Evolutionary conservation across 768 basidiomycete genomes (phyloP), one percentile per base, ranked within the genome.

Genomic region (Tylopilus sp.): DNA sequence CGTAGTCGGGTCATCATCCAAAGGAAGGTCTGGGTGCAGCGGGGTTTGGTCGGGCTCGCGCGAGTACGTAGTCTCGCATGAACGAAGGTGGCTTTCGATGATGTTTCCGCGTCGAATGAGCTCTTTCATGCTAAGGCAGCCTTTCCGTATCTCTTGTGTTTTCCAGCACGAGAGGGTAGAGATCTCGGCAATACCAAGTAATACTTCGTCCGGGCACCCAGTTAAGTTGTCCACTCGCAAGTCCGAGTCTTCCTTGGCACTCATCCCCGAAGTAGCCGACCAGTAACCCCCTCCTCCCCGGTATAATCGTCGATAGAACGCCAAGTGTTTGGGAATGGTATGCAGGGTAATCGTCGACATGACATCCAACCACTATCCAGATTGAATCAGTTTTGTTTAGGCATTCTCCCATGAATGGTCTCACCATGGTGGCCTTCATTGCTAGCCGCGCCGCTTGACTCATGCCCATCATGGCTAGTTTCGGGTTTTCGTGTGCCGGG

Each of bases 91-190:
- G 57, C 79, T 79, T 71, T 91, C 87, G 57, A 91, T 83, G 39
- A 71, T 73, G 52, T 83, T 81, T 44, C 86, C 88, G n/a, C 85
- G 79, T 35, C 80, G 76, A 51, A 91, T 77, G 30, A 92, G 78
- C 57, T 90, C 88, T 52, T 84, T 80, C 67, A 80, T 77, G 68
- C 87, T 90, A 53, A 92, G 73, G 31, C 79, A 78, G 40, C 83
- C 83, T 51, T 82, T 82, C 46, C 75, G 79, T 50, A 76, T 71
- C 63, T 90, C 82, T 44, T 75, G 73, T 21, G 73, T 66, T 67
- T 90, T 91, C 89, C 90, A 91, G 57, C 82, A 78, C 5, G 85
- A 80, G 26, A 92, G 77, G 7, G 77, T 75, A n/a, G 85, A 82
- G 20, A 80, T 76, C 62, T 91, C 88, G 21, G 83, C 88, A 53